Conservation (phyloP, 768 basidiomycete genomes). For the Clitopilus hobsonii region DNA sequence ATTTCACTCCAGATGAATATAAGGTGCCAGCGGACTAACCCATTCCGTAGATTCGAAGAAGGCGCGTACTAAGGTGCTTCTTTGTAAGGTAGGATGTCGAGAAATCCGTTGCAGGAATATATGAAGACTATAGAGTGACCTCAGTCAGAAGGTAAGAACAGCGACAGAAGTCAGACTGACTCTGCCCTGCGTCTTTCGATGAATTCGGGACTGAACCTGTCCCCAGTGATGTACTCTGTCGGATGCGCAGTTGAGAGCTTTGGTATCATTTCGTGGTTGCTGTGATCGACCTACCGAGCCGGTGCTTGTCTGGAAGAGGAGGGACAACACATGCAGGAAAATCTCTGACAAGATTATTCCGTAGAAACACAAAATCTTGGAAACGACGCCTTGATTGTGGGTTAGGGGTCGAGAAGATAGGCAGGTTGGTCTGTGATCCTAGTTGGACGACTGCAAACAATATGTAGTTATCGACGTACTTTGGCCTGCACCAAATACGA, state of each 20-base stretch:
- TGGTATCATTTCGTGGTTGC: background rate
- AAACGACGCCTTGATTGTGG: slow-evolving; percentile 85
- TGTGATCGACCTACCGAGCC: slow-evolving; percentile 62
- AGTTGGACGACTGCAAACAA: background rate
- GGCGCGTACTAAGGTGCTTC: slow-evolving; percentile 85
- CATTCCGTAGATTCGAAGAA: slow-evolving; percentile 99
- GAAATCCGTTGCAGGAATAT: slow-evolving; percentile 87
- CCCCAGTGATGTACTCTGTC: slow-evolving; percentile 94
- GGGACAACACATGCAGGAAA: slow-evolving; percentile 99
- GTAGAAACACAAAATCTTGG: slow-evolving; percentile 94
- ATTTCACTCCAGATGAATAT: slow-evolving; percentile 5
- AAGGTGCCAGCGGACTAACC: slow-evolving; percentile 46
- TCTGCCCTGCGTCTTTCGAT: slow-evolving; percentile 89
- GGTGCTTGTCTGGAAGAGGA: slow-evolving; percentile 93
- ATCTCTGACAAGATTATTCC: slow-evolving; percentile 82
- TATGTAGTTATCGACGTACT: slow-evolving; percentile 37
- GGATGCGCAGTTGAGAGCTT: slow-evolving; percentile 2
- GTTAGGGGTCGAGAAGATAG: slow-evolving; percentile 73
- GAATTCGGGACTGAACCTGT: slow-evolving; percentile 95
- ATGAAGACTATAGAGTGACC: slow-evolving; percentile 58
- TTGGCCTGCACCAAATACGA: slow-evolving; percentile 89
- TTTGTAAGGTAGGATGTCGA: slow-evolving; percentile 91
- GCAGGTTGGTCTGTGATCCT: slow-evolving; percentile 73
- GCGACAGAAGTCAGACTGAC: slow-evolving; percentile 39
- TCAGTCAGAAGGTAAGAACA: background rate